Conservation (phyloP, 768 basidiomycete species). For the Boletus speciosus region DNA sequence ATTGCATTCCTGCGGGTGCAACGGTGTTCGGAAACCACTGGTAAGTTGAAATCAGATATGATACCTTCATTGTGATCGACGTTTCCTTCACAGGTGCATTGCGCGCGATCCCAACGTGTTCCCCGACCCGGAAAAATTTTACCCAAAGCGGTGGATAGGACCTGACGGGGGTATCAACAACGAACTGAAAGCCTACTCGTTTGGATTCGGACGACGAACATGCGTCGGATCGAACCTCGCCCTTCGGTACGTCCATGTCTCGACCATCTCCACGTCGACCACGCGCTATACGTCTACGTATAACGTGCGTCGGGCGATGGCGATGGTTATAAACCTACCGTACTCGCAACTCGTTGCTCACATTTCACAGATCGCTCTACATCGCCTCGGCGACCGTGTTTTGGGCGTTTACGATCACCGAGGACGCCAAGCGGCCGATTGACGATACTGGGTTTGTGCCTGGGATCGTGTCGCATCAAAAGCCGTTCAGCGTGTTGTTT, state of each 20-base stretch:
- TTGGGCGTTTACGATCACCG: slow-evolving; percentile 57
- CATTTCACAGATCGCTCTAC: slow-evolving; percentile 48
- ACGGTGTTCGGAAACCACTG: slow-evolving; percentile 33
- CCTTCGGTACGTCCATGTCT: slow-evolving; percentile 15
- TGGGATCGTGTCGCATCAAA: slow-evolving; percentile 59
- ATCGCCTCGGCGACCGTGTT: slow-evolving; percentile 58
- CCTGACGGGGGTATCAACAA: slow-evolving; percentile 43
- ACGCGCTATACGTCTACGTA: neutral
- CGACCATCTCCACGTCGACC: neutral
- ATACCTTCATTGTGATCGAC: neutral
- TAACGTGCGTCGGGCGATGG: neutral
- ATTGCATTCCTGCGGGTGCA: slow-evolving; percentile 34
- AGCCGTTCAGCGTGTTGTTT: slow-evolving; percentile 56
- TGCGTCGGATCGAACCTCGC: slow-evolving; percentile 26
- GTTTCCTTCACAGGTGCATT: slow-evolving; percentile 14
- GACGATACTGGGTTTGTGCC: slow-evolving; percentile 61
- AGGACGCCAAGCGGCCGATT: slow-evolving; percentile 50
- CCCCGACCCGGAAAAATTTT: slow-evolving; percentile 45
- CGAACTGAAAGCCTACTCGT: slow-evolving; percentile 49
- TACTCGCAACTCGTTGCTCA: no score
- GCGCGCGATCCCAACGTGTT: slow-evolving; percentile 25
- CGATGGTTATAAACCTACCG: no score
- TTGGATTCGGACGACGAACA: slow-evolving; percentile 48
- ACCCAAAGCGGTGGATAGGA: slow-evolving; percentile 53
- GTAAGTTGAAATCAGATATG: slow-evolving; percentile 4